These are phyloP conservation scores for Cochlearia excelsa DNA, from an alignment of 345 rosid species.

Conservation along the genomic window DNA sequence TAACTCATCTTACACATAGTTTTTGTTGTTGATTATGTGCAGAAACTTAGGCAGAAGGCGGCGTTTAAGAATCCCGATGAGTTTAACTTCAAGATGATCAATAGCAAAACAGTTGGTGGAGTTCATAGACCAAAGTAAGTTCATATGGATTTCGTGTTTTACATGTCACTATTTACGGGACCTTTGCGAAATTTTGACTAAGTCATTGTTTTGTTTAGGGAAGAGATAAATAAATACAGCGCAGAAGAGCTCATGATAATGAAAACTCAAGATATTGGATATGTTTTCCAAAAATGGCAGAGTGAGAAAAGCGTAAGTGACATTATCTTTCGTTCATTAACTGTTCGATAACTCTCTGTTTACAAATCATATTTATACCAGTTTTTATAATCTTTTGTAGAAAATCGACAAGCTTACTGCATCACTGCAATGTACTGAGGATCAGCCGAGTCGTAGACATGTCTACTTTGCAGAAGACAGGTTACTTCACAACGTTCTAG, in stretches of 20 bases:
- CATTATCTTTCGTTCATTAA: neutral
- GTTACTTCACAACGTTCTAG: constrained; percentile 30
- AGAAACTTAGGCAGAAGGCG: constrained; percentile 84
- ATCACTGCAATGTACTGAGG: constrained; percentile 62
- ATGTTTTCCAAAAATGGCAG: constrained; percentile 76
- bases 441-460: constrained; percentile 46
- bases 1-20: neutral
- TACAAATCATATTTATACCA: neutral
- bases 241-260: constrained; percentile 77
- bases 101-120: constrained; percentile 37
- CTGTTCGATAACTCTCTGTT: neutral
- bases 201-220: constrained; percentile 42
- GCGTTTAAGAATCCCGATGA: constrained; percentile 83
- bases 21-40: neutral
- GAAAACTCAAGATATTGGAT: constrained; percentile 94
- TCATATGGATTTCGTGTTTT: neutral
- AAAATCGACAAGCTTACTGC: constrained; percentile 78
- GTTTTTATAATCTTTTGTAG: constrained; percentile 43
- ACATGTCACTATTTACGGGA: no score
- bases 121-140: constrained; percentile 63
- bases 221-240: constrained; percentile 62
- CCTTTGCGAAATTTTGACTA: neutral
- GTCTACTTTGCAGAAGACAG: constrained; percentile 80
- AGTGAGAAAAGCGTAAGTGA: constrained; percentile 63
- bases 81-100: constrained; percentile 76